Evolutionary conservation across 495 filamentous ascomycete species (phyloP).

Genomic region (Neurospora terricola): DNA sequence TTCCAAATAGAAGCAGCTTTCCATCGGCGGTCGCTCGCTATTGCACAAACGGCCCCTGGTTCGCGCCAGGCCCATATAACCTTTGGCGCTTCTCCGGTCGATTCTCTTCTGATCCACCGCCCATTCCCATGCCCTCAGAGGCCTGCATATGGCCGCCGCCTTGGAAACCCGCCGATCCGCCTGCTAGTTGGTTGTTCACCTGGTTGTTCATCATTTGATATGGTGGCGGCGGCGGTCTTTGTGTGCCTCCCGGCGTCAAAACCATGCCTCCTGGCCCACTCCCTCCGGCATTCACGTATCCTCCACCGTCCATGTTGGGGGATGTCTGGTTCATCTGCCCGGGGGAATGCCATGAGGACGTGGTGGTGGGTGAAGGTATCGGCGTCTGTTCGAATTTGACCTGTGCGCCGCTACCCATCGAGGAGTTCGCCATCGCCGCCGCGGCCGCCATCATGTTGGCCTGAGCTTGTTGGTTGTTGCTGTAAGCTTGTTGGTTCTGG

Average conservation of each 20-base stretch:
- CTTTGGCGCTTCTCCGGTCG: constrained; percentile 28
- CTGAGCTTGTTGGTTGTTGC: neutral
- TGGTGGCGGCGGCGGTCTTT: constrained; percentile 8
- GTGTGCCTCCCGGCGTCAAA: constrained; percentile 33
- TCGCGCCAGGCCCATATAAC: constrained; percentile 27
- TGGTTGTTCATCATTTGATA: neutral
- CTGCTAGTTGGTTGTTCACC: neutral
- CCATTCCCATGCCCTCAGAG: constrained; percentile 15
- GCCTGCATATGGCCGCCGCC: constrained; percentile 12
- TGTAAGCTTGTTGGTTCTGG: constrained; percentile 25
- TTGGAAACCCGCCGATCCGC: constrained; percentile 17
- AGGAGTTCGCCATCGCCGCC: constrained; percentile 6
- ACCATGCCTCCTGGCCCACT: constrained; percentile 31
- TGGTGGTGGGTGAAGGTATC: constrained; percentile 61
- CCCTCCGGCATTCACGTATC: constrained; percentile 29
- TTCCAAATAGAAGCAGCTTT: neutral
- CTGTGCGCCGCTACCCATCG: constrained; percentile 31
- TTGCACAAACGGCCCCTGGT: constrained; percentile 13
- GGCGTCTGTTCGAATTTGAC: constrained; percentile 80
- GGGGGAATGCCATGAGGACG: constrained; percentile 66
- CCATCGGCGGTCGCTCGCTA: neutral
- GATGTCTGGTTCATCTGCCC: constrained; percentile 56
- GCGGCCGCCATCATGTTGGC: neutral
- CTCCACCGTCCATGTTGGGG: constrained; percentile 38
- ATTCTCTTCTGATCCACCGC: constrained; percentile 10